Base-by-base conservation (phyloP, 208 protist species). In the Leishmania mexicana region DNA sequence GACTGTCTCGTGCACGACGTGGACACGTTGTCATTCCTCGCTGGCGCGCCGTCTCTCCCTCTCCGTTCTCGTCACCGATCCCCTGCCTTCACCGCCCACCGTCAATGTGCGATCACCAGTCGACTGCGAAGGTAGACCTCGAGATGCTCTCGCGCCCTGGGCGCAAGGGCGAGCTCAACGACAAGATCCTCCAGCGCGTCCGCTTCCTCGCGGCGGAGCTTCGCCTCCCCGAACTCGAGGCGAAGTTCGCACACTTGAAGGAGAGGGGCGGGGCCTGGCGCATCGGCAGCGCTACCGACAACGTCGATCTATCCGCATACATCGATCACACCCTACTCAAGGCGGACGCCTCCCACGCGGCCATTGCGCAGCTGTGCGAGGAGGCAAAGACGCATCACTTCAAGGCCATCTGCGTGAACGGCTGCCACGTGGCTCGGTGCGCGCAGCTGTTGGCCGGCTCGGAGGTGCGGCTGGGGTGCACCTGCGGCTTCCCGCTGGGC, bases 301-400 rank as follows among this genome's bases (percentile, higher is more conserved):
- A 83, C n/a, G 72, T 45, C 15, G 47, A 84, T 79, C 77, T 93
- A 42, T 78, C 83, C 3, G 57, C 28, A 11, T 97, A 93, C 82
- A 98, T 99, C 84, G 98, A 99, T 67, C 97, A 99, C 91, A 99
- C 98, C 7, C 58, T 96, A 67, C 90, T 99, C 19, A 98, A 98
- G 79, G 83, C 94, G 28, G 90, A 94, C 42, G 93, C 97, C 2
- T 86, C 85, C 10, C 57, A 80, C 28, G 83, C 67, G 4, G 78
- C 93, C 7, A 87, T 99, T 62, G 77, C 42, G 54, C 81, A 97
- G 74, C 90, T 99, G 7, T 99, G 97, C 81, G 76, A 93, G 42
- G 97, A 99, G 81, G 98, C 98, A 13, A 74, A 78, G 17, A 31
- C 85, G 67, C 49, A 98, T 80, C 81, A 94, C 64, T 99, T 99